phyloP scores from a whole-genome alignment of 139 green algal genomes.

The Chlorella sp. region DNA sequence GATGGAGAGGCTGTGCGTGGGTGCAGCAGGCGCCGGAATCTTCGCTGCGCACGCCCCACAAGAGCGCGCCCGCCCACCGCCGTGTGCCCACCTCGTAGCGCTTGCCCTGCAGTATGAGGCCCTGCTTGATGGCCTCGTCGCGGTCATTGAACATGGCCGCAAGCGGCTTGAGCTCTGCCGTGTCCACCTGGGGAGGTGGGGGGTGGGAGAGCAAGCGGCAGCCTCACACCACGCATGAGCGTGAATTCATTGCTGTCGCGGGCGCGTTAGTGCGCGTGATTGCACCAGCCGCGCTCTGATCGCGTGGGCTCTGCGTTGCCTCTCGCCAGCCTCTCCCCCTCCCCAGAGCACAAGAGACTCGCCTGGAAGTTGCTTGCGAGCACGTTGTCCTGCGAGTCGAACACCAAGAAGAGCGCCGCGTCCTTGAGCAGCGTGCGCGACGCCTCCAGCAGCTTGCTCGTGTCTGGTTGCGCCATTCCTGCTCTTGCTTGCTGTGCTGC shows the following conservation, averaged over 20 bases:
- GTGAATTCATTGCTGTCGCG: neutral
- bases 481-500: too few relatives aligned
- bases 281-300: too few relatives aligned
- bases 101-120: conserved; percentile 25
- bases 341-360: neutral
- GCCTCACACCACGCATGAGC: too few relatives aligned
- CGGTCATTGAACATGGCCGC: conserved; percentile 20
- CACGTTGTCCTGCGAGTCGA: neutral
- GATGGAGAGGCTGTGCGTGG: neutral
- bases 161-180: neutral
- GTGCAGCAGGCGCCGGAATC: neutral
- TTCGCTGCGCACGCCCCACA: neutral
- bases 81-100: conserved; percentile 39
- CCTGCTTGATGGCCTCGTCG: conserved; percentile 32
- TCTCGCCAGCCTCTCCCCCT: neutral
- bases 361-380: neutral
- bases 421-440: neutral
- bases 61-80: neutral
- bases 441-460: neutral
- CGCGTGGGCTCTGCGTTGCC: neutral
- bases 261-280: too few relatives aligned
- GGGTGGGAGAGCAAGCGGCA: too few relatives aligned
- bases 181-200: neutral
- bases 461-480: too few relatives aligned
- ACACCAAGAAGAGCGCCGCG: neutral